Percentiles rank a stretch among this genome's conserved stretches.
Conservation (phyloP, 441 rosid species). For the Populus hybrid region DNA sequence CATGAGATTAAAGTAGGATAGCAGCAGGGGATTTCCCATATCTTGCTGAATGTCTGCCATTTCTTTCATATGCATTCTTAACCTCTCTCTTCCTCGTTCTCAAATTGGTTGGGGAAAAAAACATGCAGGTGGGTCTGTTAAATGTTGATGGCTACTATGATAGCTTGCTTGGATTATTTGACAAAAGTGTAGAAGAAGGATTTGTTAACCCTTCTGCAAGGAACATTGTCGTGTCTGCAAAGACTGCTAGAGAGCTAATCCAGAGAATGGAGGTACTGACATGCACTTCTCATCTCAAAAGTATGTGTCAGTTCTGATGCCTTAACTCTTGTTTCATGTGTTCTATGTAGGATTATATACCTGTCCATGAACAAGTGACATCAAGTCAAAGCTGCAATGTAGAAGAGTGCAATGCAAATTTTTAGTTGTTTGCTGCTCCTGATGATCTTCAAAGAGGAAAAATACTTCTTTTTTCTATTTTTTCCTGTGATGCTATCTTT, state of each 20-base stretch:
- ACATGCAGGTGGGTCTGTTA: slow-evolving; percentile 40
- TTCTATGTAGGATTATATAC: slow-evolving; percentile 32
- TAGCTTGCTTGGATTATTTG: slow-evolving; percentile 38
- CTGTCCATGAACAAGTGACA: slow-evolving; percentile 32
- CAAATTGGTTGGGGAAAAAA: not conserved
- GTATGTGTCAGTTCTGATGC: not conserved
- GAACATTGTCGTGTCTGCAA: slow-evolving; percentile 38
- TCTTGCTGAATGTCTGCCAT: not conserved
- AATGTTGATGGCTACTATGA: slow-evolving; percentile 48
- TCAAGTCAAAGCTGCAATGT: slow-evolving; percentile 30
- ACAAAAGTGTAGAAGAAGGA: slow-evolving; percentile 49
- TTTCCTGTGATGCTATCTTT: not conserved
- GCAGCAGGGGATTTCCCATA: no score
- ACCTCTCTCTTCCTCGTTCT: not conserved
- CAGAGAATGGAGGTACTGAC: slow-evolving; percentile 41
- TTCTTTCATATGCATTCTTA: not conserved
- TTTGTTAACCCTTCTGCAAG: slow-evolving; percentile 37
- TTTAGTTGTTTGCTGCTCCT: slow-evolving; percentile 7
- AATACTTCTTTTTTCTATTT: no score
- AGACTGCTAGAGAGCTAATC: slow-evolving; percentile 31
- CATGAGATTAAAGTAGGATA: no score
- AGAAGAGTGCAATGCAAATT: slow-evolving; percentile 15
- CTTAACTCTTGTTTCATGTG: not conserved
- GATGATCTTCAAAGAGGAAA: no score
- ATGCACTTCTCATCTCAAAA: not conserved